phyloP scores from a whole-genome alignment of 768 basidiomycete species.

The Xanthoconium stramineum region DNA sequence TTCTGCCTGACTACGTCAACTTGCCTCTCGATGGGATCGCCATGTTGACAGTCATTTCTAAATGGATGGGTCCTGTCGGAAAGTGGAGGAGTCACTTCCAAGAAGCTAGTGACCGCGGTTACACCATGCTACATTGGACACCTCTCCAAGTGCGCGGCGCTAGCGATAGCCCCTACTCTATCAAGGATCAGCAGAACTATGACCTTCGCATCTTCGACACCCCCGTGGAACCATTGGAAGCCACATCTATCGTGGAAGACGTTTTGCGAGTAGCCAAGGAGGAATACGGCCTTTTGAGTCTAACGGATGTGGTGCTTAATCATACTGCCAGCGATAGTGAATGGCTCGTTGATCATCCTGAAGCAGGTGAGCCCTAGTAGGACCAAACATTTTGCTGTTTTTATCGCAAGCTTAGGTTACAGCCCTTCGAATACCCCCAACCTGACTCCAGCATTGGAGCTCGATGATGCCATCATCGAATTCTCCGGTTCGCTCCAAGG shows the following conservation, averaged over 20 bases:
- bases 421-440: conserved; percentile 91
- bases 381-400: not conserved
- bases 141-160: conserved; percentile 90
- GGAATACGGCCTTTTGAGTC: conserved; percentile 81
- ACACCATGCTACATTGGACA: conserved; percentile 98
- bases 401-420: conserved; percentile 54
- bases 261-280: conserved; percentile 69
- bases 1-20: conserved; percentile 53
- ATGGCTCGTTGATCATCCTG: conserved; percentile 92
- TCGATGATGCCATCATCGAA: conserved; percentile 82
- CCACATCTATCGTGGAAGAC: conserved; percentile 56
- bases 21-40: conserved; percentile 86
- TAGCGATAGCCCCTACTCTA: conserved; percentile 91
- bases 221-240: conserved; percentile 44
- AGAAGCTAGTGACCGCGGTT: conserved; percentile 85
- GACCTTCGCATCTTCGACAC: conserved; percentile 68
- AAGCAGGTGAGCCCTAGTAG: conserved; percentile 66
- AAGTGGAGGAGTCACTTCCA: conserved; percentile 79
- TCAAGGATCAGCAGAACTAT: conserved; percentile 81
- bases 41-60: conserved; percentile 88
- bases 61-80: conserved; percentile 91
- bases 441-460: conserved; percentile 85
- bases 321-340: conserved; percentile 94
- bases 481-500: conserved; percentile 67
- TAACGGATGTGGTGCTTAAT: conserved; percentile 96